These are phyloP conservation scores for Theobroma cacao DNA, from an alignment of 345 rosid genomes.

Conservation along the genomic window DNA sequence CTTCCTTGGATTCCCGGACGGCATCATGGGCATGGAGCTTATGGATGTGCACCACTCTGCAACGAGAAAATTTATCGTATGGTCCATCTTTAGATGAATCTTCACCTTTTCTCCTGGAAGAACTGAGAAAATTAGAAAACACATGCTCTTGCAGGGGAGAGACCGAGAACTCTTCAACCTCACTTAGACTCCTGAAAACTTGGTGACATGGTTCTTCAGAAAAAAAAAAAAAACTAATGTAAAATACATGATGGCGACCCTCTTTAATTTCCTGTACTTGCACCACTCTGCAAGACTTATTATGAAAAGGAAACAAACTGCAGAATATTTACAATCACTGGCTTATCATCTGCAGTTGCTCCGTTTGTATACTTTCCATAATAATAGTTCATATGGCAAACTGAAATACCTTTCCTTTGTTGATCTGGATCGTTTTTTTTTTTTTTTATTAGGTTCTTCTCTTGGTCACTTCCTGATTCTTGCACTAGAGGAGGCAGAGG, in stretches of 20 bases:
- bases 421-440: too few relatives aligned
- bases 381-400: background rate
- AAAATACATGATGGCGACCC: background rate
- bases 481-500: too few relatives aligned
- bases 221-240: too few relatives aligned
- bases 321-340: too few relatives aligned
- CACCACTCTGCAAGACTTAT: background rate
- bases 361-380: background rate
- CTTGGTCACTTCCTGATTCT: too few relatives aligned
- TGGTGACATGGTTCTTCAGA: background rate
- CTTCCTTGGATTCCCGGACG: conserved; percentile 90
- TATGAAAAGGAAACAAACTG: background rate
- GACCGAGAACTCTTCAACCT: background rate
- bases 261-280: background rate
- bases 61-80: conserved; percentile 39
- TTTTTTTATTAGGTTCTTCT: too few relatives aligned
- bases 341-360: background rate
- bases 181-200: background rate
- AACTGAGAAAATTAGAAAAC: background rate
- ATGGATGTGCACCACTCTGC: conserved; percentile 68
- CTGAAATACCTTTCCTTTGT: background rate
- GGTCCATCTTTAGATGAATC: background rate
- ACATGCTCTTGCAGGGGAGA: background rate
- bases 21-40: conserved; percentile 66
- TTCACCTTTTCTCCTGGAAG: background rate